Evolutionary conservation across 1,284 basidiomycete species (phyloP).

Genomic region (Ustilago hordei): DNA sequence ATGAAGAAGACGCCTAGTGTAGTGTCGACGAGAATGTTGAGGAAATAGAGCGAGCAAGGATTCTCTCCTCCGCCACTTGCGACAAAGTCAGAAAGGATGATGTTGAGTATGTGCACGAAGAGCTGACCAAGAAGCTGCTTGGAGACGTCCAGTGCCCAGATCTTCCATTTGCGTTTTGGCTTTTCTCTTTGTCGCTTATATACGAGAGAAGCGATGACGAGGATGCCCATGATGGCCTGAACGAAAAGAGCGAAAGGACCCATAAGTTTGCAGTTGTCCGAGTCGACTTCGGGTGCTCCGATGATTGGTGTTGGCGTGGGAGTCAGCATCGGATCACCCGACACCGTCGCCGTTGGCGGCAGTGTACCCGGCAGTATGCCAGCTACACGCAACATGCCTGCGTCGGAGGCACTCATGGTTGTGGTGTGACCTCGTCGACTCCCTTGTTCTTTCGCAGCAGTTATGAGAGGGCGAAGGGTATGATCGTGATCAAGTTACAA

Average conservation of each 20-base stretch:
- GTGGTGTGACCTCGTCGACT: neutral
- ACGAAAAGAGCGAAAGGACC: conserved; percentile 71
- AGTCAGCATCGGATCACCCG: conserved; percentile 13
- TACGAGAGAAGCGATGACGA: conserved; percentile 85
- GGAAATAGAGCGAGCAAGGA: conserved; percentile 77
- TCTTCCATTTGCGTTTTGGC: conserved; percentile 87
- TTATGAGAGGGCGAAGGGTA: neutral
- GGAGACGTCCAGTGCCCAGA: conserved; percentile 76
- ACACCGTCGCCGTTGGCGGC: conserved; percentile 17
- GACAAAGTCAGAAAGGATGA: conserved; percentile 72
- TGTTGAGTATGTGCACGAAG: conserved; percentile 87
- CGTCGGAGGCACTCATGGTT: conserved; percentile 21
- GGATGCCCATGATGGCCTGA: conserved; percentile 84
- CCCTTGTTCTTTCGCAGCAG: neutral
- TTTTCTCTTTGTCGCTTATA: conserved; percentile 88
- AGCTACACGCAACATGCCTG: conserved; percentile 11
- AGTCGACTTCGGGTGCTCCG: conserved; percentile 51
- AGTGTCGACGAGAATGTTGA: conserved; percentile 93
- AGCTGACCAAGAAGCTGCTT: conserved; percentile 91
- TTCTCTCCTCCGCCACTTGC: conserved; percentile 54
- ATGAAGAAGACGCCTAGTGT: conserved; percentile 89
- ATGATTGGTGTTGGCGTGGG: conserved; percentile 28
- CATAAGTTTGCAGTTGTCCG: conserved; percentile 59
- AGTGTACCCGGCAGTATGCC: conserved; percentile 17
- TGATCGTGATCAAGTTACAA: neutral